phyloP scores from a whole-genome alignment of 148 eudicot species.

The Bassia scoparia region DNA sequence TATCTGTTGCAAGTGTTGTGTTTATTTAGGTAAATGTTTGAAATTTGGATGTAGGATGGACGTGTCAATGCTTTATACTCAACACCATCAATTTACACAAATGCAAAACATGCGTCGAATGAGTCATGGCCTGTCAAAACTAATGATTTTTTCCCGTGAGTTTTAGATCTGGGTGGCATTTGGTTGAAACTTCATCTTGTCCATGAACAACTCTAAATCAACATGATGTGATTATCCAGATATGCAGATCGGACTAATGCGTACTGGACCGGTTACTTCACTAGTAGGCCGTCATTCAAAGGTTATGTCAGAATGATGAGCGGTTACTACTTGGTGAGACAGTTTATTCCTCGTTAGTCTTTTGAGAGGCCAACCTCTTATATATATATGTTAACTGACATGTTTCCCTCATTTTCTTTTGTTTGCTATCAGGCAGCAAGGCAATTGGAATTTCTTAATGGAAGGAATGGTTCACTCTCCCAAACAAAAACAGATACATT shows the following conservation, averaged over 20 bases:
- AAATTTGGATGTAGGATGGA: conserved; percentile 51
- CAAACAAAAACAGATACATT: conserved; percentile 51
- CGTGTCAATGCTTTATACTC: conserved; percentile 79
- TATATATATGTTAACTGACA: conserved; percentile 1
- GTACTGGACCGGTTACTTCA: conserved; percentile 87
- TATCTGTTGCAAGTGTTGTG: conserved; percentile 3
- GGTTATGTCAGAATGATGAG: conserved; percentile 68
- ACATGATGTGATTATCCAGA: conserved; percentile 31
- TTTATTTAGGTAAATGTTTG: background rate
- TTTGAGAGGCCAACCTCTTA: background rate
- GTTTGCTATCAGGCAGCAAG: conserved; percentile 53
- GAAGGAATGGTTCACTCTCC: conserved; percentile 51
- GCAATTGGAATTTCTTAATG: conserved; percentile 60
- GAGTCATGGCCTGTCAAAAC: conserved; percentile 64
- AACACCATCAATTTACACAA: conserved; percentile 72
- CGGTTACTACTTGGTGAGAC: conserved; percentile 57
- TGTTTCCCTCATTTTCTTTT: background rate
- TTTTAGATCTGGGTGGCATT: conserved; percentile 9
- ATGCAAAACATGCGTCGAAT: conserved; percentile 54
- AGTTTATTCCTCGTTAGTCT: background rate
- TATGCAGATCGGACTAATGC: conserved; percentile 70
- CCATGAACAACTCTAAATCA: conserved; percentile 1
- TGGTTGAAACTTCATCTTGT: conserved; percentile 11
- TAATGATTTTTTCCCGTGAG: conserved; percentile 79
- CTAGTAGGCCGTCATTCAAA: conserved; percentile 73